phyloP scores from a whole-genome alignment of 2,329 filamentous ascomycete species.

The Ceratocystis ficicola region DNA sequence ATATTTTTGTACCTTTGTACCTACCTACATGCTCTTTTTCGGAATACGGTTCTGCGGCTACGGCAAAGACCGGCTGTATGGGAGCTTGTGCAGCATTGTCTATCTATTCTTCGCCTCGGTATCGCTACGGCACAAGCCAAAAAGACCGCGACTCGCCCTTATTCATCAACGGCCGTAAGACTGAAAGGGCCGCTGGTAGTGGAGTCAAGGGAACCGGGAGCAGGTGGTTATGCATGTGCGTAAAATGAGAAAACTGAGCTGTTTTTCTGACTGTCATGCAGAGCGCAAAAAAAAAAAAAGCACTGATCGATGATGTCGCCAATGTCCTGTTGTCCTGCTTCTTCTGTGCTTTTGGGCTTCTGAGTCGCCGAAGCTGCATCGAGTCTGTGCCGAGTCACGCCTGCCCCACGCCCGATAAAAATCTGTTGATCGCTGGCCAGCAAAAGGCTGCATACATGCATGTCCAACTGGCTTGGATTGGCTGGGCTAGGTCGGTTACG shows the following conservation, averaged over 20 bases:
- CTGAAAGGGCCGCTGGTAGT: neutral
- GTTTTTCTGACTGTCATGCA: neutral
- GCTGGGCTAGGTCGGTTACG: neutral
- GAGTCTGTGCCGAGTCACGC: slow-evolving; percentile 6
- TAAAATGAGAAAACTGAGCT: too few relatives aligned
- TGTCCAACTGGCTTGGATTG: neutral
- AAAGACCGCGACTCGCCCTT: too few relatives aligned
- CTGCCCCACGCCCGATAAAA: neutral
- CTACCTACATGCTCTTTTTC: too few relatives aligned
- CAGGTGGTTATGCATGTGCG: neutral
- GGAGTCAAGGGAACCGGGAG: neutral
- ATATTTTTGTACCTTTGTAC: too few relatives aligned
- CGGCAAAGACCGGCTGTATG: too few relatives aligned
- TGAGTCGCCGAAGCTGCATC: neutral
- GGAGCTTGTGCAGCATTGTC: too few relatives aligned
- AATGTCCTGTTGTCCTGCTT: neutral
- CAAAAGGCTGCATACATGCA: neutral
- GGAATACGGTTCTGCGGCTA: too few relatives aligned
- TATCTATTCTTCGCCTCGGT: neutral
- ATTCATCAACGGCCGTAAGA: neutral
- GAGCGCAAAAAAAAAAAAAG: neutral
- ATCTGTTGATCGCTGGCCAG: neutral
- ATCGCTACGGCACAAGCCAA: neutral
- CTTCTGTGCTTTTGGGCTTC: neutral
- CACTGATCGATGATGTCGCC: neutral